Evolutionary conservation across 1,139 yeast genomes (phyloP).

Genomic region (Yamadazyma songkhlaensis): DNA sequence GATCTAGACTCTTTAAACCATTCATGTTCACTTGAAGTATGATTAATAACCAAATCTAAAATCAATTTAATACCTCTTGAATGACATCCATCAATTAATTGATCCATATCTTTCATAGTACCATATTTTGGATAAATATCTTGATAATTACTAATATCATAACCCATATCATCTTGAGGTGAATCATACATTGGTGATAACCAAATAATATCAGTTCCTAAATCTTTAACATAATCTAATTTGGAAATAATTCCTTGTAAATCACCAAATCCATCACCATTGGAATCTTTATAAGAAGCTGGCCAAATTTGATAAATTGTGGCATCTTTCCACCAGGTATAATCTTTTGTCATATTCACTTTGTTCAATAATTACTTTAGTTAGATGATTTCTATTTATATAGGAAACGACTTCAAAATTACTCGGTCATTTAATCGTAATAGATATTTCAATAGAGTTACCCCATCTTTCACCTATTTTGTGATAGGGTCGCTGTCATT

Average conservation of each 20-base stretch:
- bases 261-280: constrained; percentile 60
- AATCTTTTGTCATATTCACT: constrained; percentile 7
- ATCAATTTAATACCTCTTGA: constrained; percentile 50
- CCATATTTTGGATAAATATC: constrained; percentile 53
- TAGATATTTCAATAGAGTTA: too few species aligned
- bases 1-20: constrained; percentile 60
- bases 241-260: constrained; percentile 51
- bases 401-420: too few species aligned
- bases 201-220: constrained; percentile 58
- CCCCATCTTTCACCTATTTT: too few species aligned
- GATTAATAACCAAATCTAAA: constrained; percentile 59
- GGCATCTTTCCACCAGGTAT: constrained; percentile 58
- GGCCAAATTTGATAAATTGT: constrained; percentile 60
- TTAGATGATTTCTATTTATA: too few species aligned
- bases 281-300: constrained; percentile 56
- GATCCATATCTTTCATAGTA: constrained; percentile 49
- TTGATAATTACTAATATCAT: constrained; percentile 57
- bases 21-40: constrained; percentile 52
- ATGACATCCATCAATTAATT: constrained; percentile 46
- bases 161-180: constrained; percentile 66
- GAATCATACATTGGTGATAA: constrained; percentile 58
- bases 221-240: constrained; percentile 49
- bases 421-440: too few species aligned
- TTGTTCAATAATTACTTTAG: neutral
- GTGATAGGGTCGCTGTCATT: too few species aligned